Evolutionary conservation across 768 basidiomycete species (phyloP), one percentile per base, ranked within the genome.

Genomic region (Lyophyllum atratum): DNA sequence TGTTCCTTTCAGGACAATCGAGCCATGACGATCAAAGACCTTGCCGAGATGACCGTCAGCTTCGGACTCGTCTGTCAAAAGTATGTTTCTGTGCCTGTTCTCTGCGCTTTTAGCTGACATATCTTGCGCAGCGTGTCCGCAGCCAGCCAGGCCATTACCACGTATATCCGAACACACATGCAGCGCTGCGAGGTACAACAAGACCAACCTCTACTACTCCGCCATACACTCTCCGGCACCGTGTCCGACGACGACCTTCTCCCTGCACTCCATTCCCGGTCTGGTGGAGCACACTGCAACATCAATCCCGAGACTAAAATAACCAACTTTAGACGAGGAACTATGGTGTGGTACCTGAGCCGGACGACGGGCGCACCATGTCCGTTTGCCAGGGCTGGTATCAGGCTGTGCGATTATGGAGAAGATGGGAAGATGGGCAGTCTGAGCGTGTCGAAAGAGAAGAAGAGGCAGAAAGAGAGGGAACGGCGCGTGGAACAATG

Each of bases 1-100:
- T 51, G 44, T 29, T 58, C 37, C 11, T 40, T n/a, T 21, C 54
- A 90, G 88, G 83, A 87, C 66, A 92, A 92, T 71, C 84, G 88
- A 48, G 90, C 90, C 46, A 89, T 91, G 85, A 92, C 90, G 40
- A 87, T 92, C 74, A 92, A 92, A 70, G 90, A 92, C 74, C 83
- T 92, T 52, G 85, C 90, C 29, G 87, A 91, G 63, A 82, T 85
- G 74, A 80, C 84, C 34, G 77, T 85, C 60, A 75, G 74, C 59
- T 82, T 78, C 64, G 90, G 90, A 49, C 77, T 91, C 19, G 75
- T 82, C 56, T 90, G 89, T 70, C 88, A 90, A 76, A 92, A 89
- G 90, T 92, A 61, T 58, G 70, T 70, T 56, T 10, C 39, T 31
- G 45, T 34, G n/a, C 25, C 19, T 51, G 11, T 50, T 29, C 26